Conservation (phyloP, 495 filamentous ascomycete genomes). For the Astrocystis sublimbata region DNA sequence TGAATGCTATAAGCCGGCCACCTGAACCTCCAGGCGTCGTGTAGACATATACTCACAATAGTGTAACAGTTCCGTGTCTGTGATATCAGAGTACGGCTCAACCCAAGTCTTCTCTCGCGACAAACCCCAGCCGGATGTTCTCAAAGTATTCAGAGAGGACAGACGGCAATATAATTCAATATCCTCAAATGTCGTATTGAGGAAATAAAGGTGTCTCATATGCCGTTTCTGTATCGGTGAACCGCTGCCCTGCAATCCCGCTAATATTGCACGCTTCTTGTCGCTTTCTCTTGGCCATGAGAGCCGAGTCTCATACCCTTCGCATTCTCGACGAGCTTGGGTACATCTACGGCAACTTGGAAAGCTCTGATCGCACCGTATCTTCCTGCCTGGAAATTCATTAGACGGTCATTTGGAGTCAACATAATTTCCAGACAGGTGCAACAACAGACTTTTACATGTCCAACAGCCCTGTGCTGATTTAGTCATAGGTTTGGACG, state of each 20-base stretch:
- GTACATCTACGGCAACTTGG: constrained; percentile 25
- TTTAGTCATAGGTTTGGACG: constrained; percentile 11
- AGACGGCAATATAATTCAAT: constrained; percentile 20
- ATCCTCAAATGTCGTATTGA: constrained; percentile 25
- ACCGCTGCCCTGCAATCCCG: neutral
- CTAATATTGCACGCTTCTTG: constrained; percentile 25
- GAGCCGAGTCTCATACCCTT: constrained; percentile 28
- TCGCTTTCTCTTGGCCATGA: constrained; percentile 32
- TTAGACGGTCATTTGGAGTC: neutral
- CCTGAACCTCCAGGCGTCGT: neutral
- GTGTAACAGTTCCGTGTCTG: constrained; percentile 21
- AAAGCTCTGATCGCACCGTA: constrained; percentile 24
- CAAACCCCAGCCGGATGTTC: neutral
- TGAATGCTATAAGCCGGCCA: constrained; percentile 15
- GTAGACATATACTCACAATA: constrained; percentile 22
- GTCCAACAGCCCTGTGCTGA: constrained; percentile 28
- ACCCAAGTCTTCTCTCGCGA: constrained; percentile 10
- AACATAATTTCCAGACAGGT: neutral
- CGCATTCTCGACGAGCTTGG: constrained; percentile 23
- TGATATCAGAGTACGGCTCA: constrained; percentile 10
- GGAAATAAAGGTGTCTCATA: constrained; percentile 1
- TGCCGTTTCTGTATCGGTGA: neutral
- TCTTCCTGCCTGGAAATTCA: constrained; percentile 22
- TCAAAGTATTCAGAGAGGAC: neutral
- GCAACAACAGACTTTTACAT: constrained; percentile 27